Base-by-base conservation (phyloP, 139 green algal species). In the Auxenochlorella pyrenoidosa region DNA sequence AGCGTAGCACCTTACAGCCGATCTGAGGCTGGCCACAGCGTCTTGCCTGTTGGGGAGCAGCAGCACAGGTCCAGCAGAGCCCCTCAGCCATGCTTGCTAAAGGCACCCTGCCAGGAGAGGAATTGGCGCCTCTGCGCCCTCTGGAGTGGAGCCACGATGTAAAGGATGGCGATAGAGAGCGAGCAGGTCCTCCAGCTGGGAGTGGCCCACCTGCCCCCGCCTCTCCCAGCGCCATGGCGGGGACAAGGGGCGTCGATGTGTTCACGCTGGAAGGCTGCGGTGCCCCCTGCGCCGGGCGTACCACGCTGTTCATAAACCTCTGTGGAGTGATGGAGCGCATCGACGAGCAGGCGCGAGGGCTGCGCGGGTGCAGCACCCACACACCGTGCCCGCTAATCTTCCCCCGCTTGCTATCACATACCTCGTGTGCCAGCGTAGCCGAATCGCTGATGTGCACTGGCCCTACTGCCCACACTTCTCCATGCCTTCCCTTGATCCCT, bases 321-420 rank as follows among this genome's bases (percentile, higher is more conserved):
- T 79, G 44, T 41, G 43, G 47, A 0, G 70, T 92, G 19, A 81
- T 91, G 71, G 89, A 92, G 63, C 66, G 89, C 2, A n/a, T 81
- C 2, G 89, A 92, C n/a, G 89, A 92, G 71, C 81, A 89, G 85
- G 79, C 32, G 36, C 44, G 79, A 54, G 32, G 28, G n/a, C n/a
- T 79, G 41, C 0, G 12, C 24, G 21, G 40, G 51, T 58, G 21
- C 16, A 75, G 32, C 32, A 58, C 12, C 8, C 47, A 6, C 12
- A 12, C 47, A 12, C 47, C 6, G 47, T 58, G 47, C 66, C 66
- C 32, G 66, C 66, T 18, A 21, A 22, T 21, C 72, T 78, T 10
- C 4, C 72, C 0, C 15, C 18, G 38, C 19, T 1, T 34, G 0
- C 70, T 13, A 26, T 32, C n/a, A 40, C 1, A 32, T 22, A n/a